Evolutionary conservation across 2,329 filamentous ascomycete species (phyloP).

Genomic region (Fusarium oligoseptatum): DNA sequence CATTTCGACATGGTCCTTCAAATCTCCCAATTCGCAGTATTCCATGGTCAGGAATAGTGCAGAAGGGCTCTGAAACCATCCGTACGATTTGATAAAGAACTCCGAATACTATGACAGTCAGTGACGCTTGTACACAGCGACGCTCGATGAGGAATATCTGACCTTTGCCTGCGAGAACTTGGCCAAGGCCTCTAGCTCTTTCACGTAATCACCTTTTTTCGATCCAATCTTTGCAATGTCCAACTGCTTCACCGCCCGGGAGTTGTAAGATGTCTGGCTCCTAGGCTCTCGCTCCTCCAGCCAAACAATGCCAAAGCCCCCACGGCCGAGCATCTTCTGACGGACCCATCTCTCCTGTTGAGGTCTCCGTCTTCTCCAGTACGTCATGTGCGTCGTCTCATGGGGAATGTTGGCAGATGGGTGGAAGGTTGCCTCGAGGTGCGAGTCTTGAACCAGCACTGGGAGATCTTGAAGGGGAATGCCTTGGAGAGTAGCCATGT

Average conservation of each 20-base stretch:
- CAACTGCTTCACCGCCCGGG: background rate
- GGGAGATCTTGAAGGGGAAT: background rate
- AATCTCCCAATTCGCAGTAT: background rate
- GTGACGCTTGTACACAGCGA: no score
- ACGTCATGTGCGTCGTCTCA: background rate
- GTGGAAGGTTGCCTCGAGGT: background rate
- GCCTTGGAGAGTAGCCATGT: background rate
- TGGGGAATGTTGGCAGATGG: background rate
- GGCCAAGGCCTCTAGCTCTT: no score
- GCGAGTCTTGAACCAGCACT: background rate
- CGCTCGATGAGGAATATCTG: no score
- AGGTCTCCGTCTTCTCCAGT: background rate
- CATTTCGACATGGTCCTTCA: background rate
- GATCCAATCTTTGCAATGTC: background rate
- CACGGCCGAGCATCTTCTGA: background rate
- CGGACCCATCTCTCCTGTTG: background rate
- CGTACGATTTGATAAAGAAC: constrained; percentile 3
- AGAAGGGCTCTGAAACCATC: background rate
- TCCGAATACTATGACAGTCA: background rate
- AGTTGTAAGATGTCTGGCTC: no score
- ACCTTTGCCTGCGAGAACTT: no score
- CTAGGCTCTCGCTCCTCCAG: background rate
- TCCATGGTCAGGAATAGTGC: background rate
- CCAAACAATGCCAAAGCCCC: background rate
- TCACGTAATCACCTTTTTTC: no score